A percentile compares a stretch with the other conserved stretches of the same genome.
These are phyloP conservation scores for Phytomonas francai DNA, from an alignment of 208 protist species.

Conservation along the genomic window DNA sequence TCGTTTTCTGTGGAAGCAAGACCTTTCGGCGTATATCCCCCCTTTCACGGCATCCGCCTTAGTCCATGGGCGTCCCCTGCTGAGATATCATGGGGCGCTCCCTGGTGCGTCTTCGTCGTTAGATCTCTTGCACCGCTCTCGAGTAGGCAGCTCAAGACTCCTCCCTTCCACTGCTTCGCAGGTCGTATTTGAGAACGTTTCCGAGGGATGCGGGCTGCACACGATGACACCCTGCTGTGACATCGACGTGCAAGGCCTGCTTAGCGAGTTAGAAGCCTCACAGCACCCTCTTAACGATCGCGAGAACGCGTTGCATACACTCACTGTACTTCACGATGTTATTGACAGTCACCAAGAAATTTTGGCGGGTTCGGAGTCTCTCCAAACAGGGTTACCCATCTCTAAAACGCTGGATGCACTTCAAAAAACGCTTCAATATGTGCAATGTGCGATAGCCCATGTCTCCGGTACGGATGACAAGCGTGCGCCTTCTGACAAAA, in stretches of 20 bases:
- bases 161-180: constrained; percentile 16
- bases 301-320: not conserved
- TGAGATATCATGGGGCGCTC: too few species aligned
- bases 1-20: too few species aligned
- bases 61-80: too few species aligned
- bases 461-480: too few species aligned
- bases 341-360: constrained; percentile 11
- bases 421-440: constrained; percentile 10
- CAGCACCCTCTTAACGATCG: not conserved
- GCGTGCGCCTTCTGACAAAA: not conserved
- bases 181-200: constrained; percentile 13
- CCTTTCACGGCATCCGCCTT: too few species aligned
- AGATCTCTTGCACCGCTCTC: too few species aligned
- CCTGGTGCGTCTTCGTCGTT: too few species aligned
- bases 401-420: constrained; percentile 17
- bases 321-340: constrained; percentile 10
- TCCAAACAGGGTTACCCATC: constrained; percentile 36
- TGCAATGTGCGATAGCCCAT: not conserved
- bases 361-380: constrained; percentile 27
- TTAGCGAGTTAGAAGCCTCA: constrained; percentile 8
- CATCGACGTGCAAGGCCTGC: too few species aligned
- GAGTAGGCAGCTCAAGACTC: constrained; percentile 3
- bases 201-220: too few species aligned
- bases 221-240: too few species aligned
- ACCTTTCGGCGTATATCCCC: too few species aligned